Conservation (phyloP, 176 grass and related monocot genomes). For the Raddia distichophylla region DNA sequence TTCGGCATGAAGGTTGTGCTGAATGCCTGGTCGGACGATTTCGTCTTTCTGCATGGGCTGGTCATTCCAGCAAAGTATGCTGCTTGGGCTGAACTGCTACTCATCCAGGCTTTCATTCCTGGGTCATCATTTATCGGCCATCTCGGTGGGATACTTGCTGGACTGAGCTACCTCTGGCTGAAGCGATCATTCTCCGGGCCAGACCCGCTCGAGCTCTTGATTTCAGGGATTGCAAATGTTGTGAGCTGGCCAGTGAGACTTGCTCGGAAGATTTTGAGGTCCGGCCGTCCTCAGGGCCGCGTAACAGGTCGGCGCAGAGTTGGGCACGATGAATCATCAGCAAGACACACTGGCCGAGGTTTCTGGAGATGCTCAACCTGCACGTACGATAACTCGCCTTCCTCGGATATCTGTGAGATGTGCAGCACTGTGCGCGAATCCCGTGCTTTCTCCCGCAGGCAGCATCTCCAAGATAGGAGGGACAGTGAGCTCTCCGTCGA, state of each 20-base stretch:
- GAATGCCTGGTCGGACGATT: slow-evolving; percentile 63
- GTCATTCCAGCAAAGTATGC: slow-evolving; percentile 79
- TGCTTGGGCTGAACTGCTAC: slow-evolving; percentile 84
- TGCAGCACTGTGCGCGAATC: slow-evolving; percentile 58
- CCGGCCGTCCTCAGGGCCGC: slow-evolving; percentile 9
- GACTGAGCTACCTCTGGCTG: slow-evolving; percentile 70
- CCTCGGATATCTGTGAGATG: slow-evolving; percentile 79
- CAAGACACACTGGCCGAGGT: slow-evolving; percentile 22
- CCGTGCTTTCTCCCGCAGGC: slow-evolving; percentile 23
- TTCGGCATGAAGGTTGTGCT: slow-evolving; percentile 94
- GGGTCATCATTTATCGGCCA: slow-evolving; percentile 80
- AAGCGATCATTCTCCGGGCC: slow-evolving; percentile 52
- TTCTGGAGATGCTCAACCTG: slow-evolving; percentile 81
- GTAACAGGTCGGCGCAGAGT: slow-evolving; percentile 51
- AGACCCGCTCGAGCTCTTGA: slow-evolving; percentile 51
- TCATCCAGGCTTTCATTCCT: slow-evolving; percentile 90
- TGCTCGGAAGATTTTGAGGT: slow-evolving; percentile 40
- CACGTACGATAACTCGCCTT: slow-evolving; percentile 76
- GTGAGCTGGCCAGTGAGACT: slow-evolving; percentile 83
- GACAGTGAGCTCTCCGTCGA: slow-evolving; percentile 48
- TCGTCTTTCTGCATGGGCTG: slow-evolving; percentile 67
- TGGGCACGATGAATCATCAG: slow-evolving; percentile 29
- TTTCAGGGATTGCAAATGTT: slow-evolving; percentile 49
- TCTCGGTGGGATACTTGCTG: slow-evolving; percentile 84
- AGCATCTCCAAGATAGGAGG: slow-evolving; percentile 14